These are phyloP conservation scores for Sphagnurus paluster DNA, from an alignment of 1,284 basidiomycete genomes.

Conservation along the genomic window DNA sequence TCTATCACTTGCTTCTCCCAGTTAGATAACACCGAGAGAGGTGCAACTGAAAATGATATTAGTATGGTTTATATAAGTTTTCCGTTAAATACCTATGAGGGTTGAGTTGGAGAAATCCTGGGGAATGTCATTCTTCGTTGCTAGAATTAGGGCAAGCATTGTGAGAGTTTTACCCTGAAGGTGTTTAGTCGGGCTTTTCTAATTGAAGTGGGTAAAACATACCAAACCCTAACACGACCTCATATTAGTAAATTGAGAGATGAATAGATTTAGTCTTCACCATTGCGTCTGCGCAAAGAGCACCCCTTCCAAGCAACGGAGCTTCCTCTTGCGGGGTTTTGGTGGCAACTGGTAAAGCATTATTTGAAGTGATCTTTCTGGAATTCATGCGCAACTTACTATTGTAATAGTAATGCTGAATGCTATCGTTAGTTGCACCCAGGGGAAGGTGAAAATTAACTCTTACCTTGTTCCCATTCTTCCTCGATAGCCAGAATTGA, in stretches of 20 bases:
- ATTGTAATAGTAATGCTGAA: constrained; percentile 65
- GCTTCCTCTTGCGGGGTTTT: constrained; percentile 68
- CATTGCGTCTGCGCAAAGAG: constrained; percentile 89
- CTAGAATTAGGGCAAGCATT: constrained; percentile 74
- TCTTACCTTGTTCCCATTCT: constrained; percentile 51
- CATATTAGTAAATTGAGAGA: background rate
- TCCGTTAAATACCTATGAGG: constrained; percentile 59
- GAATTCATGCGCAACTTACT: constrained; percentile 38
- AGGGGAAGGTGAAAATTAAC: background rate
- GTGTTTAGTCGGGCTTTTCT: constrained; percentile 13
- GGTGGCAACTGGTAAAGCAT: constrained; percentile 59
- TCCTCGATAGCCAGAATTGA: constrained; percentile 83
- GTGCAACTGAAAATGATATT: constrained; percentile 60
- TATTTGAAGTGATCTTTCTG: background rate
- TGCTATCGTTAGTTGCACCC: background rate
- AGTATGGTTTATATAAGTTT: background rate
- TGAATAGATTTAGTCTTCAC: constrained; percentile 42
- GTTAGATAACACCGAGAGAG: constrained; percentile 86
- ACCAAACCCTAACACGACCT: constrained; percentile 38
- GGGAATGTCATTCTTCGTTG: constrained; percentile 67
- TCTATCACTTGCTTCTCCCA: constrained; percentile 89
- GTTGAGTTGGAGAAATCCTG: constrained; percentile 63
- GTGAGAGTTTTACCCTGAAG: constrained; percentile 81
- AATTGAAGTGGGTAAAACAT: constrained; percentile 7
- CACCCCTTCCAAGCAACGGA: constrained; percentile 78